These are phyloP conservation scores for Tricladium varicosporioides DNA, from an alignment of 2,329 filamentous ascomycete genomes.

Conservation along the genomic window DNA sequence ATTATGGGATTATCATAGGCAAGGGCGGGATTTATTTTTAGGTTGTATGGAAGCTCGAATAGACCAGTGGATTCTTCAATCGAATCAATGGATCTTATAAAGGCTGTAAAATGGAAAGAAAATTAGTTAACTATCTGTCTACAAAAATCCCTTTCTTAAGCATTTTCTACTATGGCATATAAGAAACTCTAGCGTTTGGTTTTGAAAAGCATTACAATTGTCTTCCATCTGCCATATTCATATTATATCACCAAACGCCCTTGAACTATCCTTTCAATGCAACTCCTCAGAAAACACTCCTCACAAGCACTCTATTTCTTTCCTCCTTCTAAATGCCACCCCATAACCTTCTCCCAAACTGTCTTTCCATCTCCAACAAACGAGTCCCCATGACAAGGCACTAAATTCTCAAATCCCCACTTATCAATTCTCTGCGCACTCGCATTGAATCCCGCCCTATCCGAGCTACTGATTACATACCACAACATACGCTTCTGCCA, in stretches of 20 bases:
- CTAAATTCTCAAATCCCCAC: constrained; percentile 84
- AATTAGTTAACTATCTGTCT: too few species aligned
- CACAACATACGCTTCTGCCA: constrained; percentile 81
- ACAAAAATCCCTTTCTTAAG: too few species aligned
- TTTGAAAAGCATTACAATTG: too few species aligned
- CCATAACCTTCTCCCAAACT: constrained; percentile 74
- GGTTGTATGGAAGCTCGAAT: neutral
- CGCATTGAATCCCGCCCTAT: constrained; percentile 67
- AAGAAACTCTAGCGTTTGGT: too few species aligned
- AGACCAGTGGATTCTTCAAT: neutral
- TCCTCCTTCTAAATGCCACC: constrained; percentile 68
- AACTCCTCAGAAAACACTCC: constrained; percentile 1
- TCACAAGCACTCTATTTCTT: neutral
- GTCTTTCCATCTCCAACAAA: constrained; percentile 73
- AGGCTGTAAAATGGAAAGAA: neutral
- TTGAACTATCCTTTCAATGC: too few species aligned
- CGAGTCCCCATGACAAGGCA: constrained; percentile 92
- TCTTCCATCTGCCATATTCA: too few species aligned
- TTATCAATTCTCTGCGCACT: constrained; percentile 65
- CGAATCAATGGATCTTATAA: neutral
- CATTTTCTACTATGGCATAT: too few species aligned
- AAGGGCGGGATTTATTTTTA: too few species aligned
- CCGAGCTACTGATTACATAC: constrained; percentile 62
- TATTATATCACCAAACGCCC: too few species aligned
- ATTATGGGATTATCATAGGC: too few species aligned